Base-by-base conservation (phyloP, 2,329 filamentous ascomycete genomes). In the Elsinoe arachidis region DNA sequence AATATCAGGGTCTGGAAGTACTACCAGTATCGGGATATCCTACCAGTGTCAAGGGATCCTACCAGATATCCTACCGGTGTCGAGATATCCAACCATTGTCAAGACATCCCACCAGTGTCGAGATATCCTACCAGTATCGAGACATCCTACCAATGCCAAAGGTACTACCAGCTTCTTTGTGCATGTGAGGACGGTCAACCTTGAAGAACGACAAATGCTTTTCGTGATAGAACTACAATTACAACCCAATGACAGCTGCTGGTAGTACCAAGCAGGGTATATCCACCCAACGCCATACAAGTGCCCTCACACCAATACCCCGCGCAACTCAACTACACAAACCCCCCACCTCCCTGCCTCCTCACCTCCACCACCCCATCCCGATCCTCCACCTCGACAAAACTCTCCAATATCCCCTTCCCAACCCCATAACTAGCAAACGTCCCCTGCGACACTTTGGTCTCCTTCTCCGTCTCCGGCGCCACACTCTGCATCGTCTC, bases 361-460 rank as follows among this genome's bases (percentile, higher is more conserved):
- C 37, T 17, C n/a, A n/a, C n/a, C 14, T 19, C 11, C 33, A 37
- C 17, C 10, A n/a, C 3, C 17, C 34, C 49, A 37, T 53, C 49
- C 34, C 17, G 2, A n/a, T 53, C 49, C 33, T 53, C 49, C 14
- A 53, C 49, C 17, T 53, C 49, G 2, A 23, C 49, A 21, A 19
- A 53, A 38, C 34, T 38, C 34, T 38, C 49, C 49, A 53, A 9
- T 14, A 53, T 15, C 33, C 49, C 49, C 34, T 53, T 53, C n/a
- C 49, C 34, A 5, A 53, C 49, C 14, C 49, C 49, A 53, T 53
- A 38, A 21, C 34, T 53, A 21, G 49, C 49, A 26, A 53, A 53
- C 17, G 49, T 53, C 19, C 34, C 49, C 34, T 53, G 49, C n/a
- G 49, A 37, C 12, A n/a, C 49, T 21, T 34, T 49, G 11, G 44